Evolutionary conservation across 2,329 filamentous ascomycete genomes (phyloP), one percentile per base, ranked within the genome.

Genomic region (Polytolypa hystricis): DNA sequence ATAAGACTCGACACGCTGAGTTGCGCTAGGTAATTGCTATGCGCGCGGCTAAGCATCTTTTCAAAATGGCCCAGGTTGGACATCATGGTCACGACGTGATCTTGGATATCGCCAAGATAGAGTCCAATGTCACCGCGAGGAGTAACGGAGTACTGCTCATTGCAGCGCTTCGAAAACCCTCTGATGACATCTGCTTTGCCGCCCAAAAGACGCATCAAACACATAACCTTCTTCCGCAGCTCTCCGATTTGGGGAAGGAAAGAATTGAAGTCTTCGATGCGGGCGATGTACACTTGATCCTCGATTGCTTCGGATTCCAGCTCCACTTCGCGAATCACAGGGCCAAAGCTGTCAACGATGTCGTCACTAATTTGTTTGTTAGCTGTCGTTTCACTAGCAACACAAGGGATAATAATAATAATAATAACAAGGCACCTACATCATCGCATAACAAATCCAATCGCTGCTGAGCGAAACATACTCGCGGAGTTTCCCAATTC

Each of bases 1-100:
- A 81, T 77, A 51, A 94, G 84, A 60, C 84, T 89, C 58, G 93
- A 85, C 50, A 96, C 87, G 26, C 82, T 89, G 43, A 96, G 76
- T 55, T 95, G 91, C 1, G 91, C 89, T 25, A 98, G 73, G 55
- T 98, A 96, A 60, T 96, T 98, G 67, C 82, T 84, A 66, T 98
- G 91, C 2, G 84, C 83, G 15, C 91, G 81, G 18, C 82, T 87
- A 33, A 98, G 73, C 73, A 98, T 95, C 70, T 96, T 96, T 60
- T 98, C 91, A 49, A 94, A 95, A 57, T 98, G 91, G 1, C 78
- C 78, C 50, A 98, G 63, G 61, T 93, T 98, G 48, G 84, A 91
- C 74, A 94, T 93, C 89, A 96, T 96, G 30, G 91, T 98, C 41
- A 98, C 85, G 36, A 98, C 89, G 72, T 98, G 91, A 63, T 98